These are phyloP conservation scores for Geotrichum restrictum DNA, from an alignment of 1,139 yeast genomes.

Conservation along the genomic window DNA sequence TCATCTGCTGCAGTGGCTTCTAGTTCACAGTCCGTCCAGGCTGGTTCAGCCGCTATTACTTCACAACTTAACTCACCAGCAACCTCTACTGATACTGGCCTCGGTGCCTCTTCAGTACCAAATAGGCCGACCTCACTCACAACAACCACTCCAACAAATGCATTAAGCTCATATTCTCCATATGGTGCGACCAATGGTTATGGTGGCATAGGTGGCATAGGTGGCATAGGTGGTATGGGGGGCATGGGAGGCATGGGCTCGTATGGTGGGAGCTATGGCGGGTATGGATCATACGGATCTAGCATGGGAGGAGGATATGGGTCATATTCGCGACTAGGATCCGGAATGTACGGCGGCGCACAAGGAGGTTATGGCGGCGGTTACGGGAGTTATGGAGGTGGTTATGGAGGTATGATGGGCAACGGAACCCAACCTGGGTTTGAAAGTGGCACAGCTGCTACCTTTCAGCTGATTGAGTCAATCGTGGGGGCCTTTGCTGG, in stretches of 20 bases:
- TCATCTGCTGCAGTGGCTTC: constrained; percentile 33
- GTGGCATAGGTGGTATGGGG: background rate
- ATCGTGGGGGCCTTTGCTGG: constrained; percentile 96
- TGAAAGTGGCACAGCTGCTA: constrained; percentile 66
- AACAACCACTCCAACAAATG: constrained; percentile 11
- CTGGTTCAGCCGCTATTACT: too few species aligned
- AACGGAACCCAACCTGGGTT: constrained; percentile 31
- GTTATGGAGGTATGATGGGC: constrained; percentile 28
- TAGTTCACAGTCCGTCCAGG: constrained; percentile 15
- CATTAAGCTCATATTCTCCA: constrained; percentile 11
- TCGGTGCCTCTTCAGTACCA: constrained; percentile 1
- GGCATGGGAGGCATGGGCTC: constrained; percentile 24
- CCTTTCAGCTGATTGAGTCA: constrained; percentile 87
- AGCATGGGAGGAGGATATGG: constrained; percentile 26
- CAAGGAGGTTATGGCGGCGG: constrained; percentile 23
- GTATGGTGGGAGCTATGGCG: constrained; percentile 24
- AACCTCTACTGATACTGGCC: constrained; percentile 3
- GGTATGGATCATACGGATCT: constrained; percentile 26
- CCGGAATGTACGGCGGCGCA: constrained; percentile 24
- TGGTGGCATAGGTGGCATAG: too few species aligned
- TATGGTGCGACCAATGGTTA: constrained; percentile 23
- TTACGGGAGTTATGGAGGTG: constrained; percentile 31
- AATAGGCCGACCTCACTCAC: constrained; percentile 6
- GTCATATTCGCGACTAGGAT: constrained; percentile 16
- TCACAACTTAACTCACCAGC: constrained; percentile 2